phyloP scores from a whole-genome alignment of 2,329 filamentous ascomycete genomes.

The Exutisphaerella laricina region DNA sequence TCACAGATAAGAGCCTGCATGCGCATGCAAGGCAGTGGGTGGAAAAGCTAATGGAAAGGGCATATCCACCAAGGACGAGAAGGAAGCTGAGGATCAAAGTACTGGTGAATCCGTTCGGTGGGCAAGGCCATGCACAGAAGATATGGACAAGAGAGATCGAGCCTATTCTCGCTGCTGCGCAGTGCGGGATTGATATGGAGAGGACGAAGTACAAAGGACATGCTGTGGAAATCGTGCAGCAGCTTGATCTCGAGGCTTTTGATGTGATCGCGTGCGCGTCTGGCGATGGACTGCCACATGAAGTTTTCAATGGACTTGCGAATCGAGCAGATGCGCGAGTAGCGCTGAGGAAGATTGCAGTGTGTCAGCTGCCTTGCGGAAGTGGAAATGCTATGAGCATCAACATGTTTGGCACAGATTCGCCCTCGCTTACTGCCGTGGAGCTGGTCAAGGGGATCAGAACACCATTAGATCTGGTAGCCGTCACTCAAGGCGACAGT shows the following conservation, averaged over 20 bases:
- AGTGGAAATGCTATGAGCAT: conserved; percentile 91
- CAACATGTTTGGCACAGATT: conserved; percentile 79
- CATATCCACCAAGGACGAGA: conserved; percentile 62
- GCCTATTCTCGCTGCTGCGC: conserved; percentile 76
- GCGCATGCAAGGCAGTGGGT: conserved; percentile 57
- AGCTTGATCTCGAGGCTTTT: conserved; percentile 70
- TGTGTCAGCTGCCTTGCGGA: conserved; percentile 84
- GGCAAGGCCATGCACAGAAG: conserved; percentile 68
- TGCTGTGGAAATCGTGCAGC: conserved; percentile 68
- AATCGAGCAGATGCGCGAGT: conserved; percentile 67
- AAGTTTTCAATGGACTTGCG: conserved; percentile 89
- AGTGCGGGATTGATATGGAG: conserved; percentile 68
- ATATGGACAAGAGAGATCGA: conserved; percentile 70
- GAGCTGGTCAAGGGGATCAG: conserved; percentile 79
- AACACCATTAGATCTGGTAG: conserved; percentile 80
- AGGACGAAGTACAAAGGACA: conserved; percentile 68
- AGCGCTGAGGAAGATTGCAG: conserved; percentile 70
- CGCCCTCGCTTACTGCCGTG: conserved; percentile 69
- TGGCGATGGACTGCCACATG: conserved; percentile 84
- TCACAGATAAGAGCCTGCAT: conserved; percentile 48
- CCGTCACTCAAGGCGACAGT: conserved; percentile 72
- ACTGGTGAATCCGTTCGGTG: conserved; percentile 84
- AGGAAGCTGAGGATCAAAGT: conserved; percentile 75
- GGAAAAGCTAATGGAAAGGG: conserved; percentile 57
- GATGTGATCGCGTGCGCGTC: conserved; percentile 87